These are phyloP conservation scores for Vitis riparia DNA, from an alignment of 164 flowering plant genomes.

Conservation along the genomic window DNA sequence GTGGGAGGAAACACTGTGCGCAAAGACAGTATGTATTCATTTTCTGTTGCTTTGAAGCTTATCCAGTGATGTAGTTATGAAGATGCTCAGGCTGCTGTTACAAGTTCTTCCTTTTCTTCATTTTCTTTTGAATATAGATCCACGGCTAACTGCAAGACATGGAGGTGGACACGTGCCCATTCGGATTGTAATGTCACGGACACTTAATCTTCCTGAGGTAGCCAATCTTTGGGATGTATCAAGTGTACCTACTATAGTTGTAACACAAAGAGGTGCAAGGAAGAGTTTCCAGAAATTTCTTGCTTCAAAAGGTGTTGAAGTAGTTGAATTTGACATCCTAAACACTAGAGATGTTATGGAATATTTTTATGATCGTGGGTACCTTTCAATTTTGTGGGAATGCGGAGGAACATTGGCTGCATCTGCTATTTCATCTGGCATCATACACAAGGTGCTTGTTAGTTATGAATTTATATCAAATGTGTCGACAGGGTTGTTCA, in stretches of 20 bases:
- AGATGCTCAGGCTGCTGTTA: not conserved
- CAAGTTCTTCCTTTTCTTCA: conserved; percentile 1
- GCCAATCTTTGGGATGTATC: conserved; percentile 88
- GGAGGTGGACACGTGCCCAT: conserved; percentile 88
- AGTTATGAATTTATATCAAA: not conserved
- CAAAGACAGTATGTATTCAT: conserved; percentile 62
- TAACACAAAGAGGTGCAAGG: conserved; percentile 91
- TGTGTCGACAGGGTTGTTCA: not conserved
- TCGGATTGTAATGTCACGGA: conserved; percentile 83
- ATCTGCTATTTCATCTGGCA: conserved; percentile 89
- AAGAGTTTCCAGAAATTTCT: conserved; percentile 82
- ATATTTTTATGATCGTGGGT: conserved; percentile 87
- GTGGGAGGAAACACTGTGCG: conserved; percentile 99
- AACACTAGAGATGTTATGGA: conserved; percentile 87
- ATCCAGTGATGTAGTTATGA: conserved; percentile 3
- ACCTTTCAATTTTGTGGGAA: conserved; percentile 89
- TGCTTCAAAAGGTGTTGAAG: conserved; percentile 96
- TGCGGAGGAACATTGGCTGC: conserved; percentile 95
- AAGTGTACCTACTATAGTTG: conserved; percentile 87
- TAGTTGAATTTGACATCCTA: conserved; percentile 90
- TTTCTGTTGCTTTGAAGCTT: not conserved
- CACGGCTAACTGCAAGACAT: conserved; percentile 87
- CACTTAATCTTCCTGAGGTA: conserved; percentile 90
- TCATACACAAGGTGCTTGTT: conserved; percentile 45
- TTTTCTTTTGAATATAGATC: conserved; percentile 52